Percentiles rank a stretch among this genome's conserved stretches.
Conservation (phyloP, 2,329 filamentous ascomycete genomes). For the Xylaria sp. region DNA sequence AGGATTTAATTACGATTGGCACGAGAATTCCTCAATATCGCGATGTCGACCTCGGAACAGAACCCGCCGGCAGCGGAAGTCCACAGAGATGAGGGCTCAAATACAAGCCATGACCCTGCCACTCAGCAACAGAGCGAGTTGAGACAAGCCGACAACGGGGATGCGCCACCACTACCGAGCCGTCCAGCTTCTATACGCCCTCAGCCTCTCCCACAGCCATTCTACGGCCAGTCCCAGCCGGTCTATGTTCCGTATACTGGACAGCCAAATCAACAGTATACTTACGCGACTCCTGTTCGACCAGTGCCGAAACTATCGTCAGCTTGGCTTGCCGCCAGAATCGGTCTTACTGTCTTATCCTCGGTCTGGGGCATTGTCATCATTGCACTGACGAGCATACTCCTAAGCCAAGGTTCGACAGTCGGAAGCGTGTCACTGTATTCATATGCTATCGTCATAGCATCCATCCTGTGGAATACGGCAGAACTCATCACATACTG, state of each 20-base stretch:
- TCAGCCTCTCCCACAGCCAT: constrained; percentile 41
- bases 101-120: constrained; percentile 23
- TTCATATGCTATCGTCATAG: constrained; percentile 42
- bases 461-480: constrained; percentile 46
- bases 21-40: constrained; percentile 10
- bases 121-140: constrained; percentile 19
- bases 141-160: constrained; percentile 9
- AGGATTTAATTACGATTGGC: background rate
- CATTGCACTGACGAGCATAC: constrained; percentile 42
- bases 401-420: constrained; percentile 34
- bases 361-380: constrained; percentile 43
- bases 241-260: constrained; percentile 38
- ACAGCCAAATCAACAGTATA: constrained; percentile 38
- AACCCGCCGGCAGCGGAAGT: constrained; percentile 25
- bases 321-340: constrained; percentile 43
- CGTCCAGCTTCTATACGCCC: constrained; percentile 24
- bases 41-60: constrained; percentile 18
- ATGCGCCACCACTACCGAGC: constrained; percentile 35
- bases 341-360: constrained; percentile 42
- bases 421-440: constrained; percentile 32
- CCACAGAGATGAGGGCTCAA: constrained; percentile 31
- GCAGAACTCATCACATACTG: constrained; percentile 48
- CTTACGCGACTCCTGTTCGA: constrained; percentile 42
- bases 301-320: constrained; percentile 42
- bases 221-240: constrained; percentile 34